Base-by-base conservation (phyloP, 768 basidiomycete genomes). In the Amanita pseudoporphyria region DNA sequence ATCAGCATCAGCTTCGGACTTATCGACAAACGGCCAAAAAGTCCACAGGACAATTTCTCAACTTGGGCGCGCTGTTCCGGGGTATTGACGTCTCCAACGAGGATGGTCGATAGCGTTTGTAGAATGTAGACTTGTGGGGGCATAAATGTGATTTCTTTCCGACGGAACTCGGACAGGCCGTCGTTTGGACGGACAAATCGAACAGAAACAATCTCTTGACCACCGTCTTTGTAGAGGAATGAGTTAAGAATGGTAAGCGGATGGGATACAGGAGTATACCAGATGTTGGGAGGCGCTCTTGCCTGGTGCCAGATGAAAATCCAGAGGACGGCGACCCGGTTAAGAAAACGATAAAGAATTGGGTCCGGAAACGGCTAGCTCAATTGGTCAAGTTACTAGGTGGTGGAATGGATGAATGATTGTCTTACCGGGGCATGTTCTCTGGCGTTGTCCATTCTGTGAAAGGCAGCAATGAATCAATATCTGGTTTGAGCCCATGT, bases 81-180 rank as follows among this genome's bases (percentile, higher is more conserved):
- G 2, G 75, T 77, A 51, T 64, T 75, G 44, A 53, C 46, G 6
- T 61, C 51, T 36, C 74, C 75, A 2, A 61, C 51, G 19, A 86
- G 65, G 30, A 85, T 67, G 28, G 68, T 69, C 3, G 78, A 69
- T 32, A 87, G 69, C 3, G 82, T 85, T 9, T 71, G 66, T 22
- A 87, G 62, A 45, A 87, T 72, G 60, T 87, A 87, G 58, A 73
- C 82, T 59, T 87, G 85, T 10, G 85, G 85, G 14, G 84, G 84
- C 79, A 85, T 80, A 39, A 86, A 69, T 3, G 68, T 68, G 51
- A 86, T 78, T 51, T 71, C 68, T 18, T 72, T 67, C 26, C 66
- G 65, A 16, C 59, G 62, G 58, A 75, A 79, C 59, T 79, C 79
- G 1, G 66, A 61, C 43, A 87, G 64, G 16, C 77, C 80, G 13